Evolutionary conservation across 1,284 basidiomycete species (phyloP).

Genomic region (Puccinia polysora): DNA sequence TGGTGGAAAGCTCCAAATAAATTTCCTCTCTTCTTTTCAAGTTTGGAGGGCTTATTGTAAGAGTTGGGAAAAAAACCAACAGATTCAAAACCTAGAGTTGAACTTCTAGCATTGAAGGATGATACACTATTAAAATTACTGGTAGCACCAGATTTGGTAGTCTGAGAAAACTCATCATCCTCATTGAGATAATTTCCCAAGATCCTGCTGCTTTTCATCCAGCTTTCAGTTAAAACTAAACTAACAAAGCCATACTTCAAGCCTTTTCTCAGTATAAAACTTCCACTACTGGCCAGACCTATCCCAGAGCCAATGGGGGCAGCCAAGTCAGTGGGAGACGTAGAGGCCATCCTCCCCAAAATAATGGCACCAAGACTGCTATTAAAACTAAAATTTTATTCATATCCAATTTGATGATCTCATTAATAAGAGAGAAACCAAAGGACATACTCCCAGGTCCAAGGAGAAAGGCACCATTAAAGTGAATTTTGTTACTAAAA

Average conservation of each 20-base stretch:
- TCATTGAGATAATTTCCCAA: slow-evolving; percentile 48
- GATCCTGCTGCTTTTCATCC: slow-evolving; percentile 36
- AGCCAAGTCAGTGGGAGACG: slow-evolving; percentile 12
- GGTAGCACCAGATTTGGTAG: slow-evolving; percentile 51
- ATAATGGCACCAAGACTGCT: slow-evolving; percentile 41
- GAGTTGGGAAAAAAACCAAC: slow-evolving; percentile 42
- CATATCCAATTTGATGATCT: slow-evolving; percentile 1
- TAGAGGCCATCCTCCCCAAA: slow-evolving; percentile 14
- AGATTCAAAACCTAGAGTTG: slow-evolving; percentile 47
- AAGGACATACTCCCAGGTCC: slow-evolving; percentile 35
- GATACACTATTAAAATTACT: slow-evolving; percentile 50
- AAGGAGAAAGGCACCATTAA: slow-evolving; percentile 47
- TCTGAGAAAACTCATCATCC: slow-evolving; percentile 48
- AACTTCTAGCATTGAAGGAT: slow-evolving; percentile 47
- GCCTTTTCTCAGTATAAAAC: slow-evolving; percentile 47
- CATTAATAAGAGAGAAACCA: background rate
- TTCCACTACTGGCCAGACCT: slow-evolving; percentile 46
- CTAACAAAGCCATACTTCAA: slow-evolving; percentile 33
- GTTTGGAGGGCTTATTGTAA: background rate
- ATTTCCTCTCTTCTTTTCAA: slow-evolving; percentile 12
- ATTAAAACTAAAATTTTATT: slow-evolving; percentile 26
- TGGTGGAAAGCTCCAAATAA: background rate
- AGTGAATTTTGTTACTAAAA: slow-evolving; percentile 50
- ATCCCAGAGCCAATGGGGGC: slow-evolving; percentile 45
- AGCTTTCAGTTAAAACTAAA: slow-evolving; percentile 18